phyloP scores from a whole-genome alignment of 2,329 filamentous ascomycete genomes.

The Xylariaceae sp. region DNA sequence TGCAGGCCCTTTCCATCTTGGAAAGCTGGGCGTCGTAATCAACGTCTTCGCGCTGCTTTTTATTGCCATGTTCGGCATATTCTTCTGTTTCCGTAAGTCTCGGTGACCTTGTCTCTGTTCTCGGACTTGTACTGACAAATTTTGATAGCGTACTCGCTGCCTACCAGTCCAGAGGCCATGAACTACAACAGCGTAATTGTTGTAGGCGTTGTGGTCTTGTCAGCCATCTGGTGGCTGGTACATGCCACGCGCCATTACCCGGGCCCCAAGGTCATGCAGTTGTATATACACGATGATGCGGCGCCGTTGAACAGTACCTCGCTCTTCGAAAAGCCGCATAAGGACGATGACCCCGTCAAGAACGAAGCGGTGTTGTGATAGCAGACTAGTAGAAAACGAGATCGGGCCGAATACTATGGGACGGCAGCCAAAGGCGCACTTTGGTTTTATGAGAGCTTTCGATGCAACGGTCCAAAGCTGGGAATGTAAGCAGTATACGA shows the following conservation, averaged over 20 bases:
- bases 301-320: slow-evolving; percentile 4
- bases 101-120: background rate
- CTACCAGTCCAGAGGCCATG: slow-evolving; percentile 38
- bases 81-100: slow-evolving; percentile 55
- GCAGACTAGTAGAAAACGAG: too few species aligned
- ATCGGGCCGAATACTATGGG: too few species aligned
- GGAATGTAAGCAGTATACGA: too few species aligned
- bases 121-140: slow-evolving; percentile 2
- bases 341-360: background rate
- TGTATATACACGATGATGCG: slow-evolving; percentile 36
- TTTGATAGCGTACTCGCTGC: slow-evolving; percentile 35
- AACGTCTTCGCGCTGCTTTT: slow-evolving; percentile 47
- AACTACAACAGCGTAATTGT: slow-evolving; percentile 53
- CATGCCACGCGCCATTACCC: slow-evolving; percentile 45
- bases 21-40: slow-evolving; percentile 42
- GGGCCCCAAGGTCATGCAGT: slow-evolving; percentile 42
- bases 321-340: slow-evolving; percentile 6
- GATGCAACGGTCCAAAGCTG: too few species aligned
- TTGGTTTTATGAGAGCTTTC: too few species aligned
- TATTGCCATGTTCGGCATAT: slow-evolving; percentile 52
- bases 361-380: background rate
- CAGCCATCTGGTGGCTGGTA: slow-evolving; percentile 43
- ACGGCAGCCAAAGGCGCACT: too few species aligned
- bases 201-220: slow-evolving; percentile 42
- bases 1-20: slow-evolving; percentile 50